Evolutionary conservation across 495 filamentous ascomycete species (phyloP).

Genomic region (Daldinia bambusicola): DNA sequence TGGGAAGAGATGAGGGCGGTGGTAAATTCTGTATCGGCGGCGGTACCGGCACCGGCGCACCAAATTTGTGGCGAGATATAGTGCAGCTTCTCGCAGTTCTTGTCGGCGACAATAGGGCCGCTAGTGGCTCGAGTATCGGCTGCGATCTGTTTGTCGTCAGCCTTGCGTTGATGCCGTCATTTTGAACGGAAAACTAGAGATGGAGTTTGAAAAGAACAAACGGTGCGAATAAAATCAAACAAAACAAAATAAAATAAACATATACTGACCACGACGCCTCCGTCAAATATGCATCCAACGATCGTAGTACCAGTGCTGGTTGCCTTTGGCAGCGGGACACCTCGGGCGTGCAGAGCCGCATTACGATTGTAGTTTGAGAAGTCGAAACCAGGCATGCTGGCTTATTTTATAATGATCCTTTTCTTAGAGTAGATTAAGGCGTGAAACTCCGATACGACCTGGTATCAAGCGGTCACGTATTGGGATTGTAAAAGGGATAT

Average conservation of each 20-base stretch:
- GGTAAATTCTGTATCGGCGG: conserved; percentile 99
- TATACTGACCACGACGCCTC: conserved; percentile 85
- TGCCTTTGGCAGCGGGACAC: conserved; percentile 93
- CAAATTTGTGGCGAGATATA: conserved; percentile 99
- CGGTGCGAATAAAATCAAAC: too few relatives aligned
- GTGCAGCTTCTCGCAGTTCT: conserved; percentile 99
- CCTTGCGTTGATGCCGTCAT: conserved; percentile 12
- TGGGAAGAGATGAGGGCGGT: conserved; percentile 98
- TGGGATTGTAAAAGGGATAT: conserved; percentile 3
- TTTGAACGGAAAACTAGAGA: background rate
- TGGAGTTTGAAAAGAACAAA: background rate
- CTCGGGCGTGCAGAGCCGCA: conserved; percentile 89
- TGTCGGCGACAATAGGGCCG: conserved; percentile 98
- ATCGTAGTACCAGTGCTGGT: conserved; percentile 99
- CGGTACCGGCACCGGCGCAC: conserved; percentile 98
- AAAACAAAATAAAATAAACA: background rate
- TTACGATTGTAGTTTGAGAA: conserved; percentile 99
- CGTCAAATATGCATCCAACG: conserved; percentile 96
- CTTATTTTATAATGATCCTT: conserved; percentile 13
- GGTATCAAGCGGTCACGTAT: conserved; percentile 7
- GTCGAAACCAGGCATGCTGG: conserved; percentile 95
- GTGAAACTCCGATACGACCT: conserved; percentile 5
- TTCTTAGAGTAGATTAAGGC: background rate
- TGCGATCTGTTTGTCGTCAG: conserved; percentile 74
- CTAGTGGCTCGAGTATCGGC: conserved; percentile 98